phyloP scores from a whole-genome alignment of 2,329 filamentous ascomycete species.

The Cercospora sp. region DNA sequence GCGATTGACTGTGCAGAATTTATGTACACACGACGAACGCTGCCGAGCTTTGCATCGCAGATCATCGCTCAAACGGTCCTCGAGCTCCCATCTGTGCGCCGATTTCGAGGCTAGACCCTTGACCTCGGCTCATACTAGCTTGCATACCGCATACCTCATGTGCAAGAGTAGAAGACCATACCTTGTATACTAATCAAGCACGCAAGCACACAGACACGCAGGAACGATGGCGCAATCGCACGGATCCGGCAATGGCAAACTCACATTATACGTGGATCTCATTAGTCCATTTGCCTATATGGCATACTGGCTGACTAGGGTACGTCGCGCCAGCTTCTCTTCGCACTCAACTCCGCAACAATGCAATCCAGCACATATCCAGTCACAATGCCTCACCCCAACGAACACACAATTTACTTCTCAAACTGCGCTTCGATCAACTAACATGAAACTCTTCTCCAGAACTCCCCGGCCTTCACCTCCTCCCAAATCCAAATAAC shows the following conservation, averaged over 20 bases:
- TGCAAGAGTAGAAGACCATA: background rate
- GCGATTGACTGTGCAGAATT: background rate
- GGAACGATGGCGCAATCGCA: constrained; percentile 1
- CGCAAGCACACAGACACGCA: background rate
- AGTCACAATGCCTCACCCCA: no score
- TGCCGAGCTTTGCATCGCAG: background rate
- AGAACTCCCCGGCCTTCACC: constrained; percentile 59
- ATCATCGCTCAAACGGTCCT: background rate
- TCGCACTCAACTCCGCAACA: background rate
- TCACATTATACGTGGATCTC: constrained; percentile 61
- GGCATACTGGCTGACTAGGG: constrained; percentile 57
- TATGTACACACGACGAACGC: background rate
- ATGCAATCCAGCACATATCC: background rate
- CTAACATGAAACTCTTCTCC: background rate
- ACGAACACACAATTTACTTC: background rate
- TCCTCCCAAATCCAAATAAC: constrained; percentile 50
- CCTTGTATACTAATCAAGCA: background rate
- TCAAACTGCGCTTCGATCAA: background rate
- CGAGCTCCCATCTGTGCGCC: background rate
- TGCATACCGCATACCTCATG: background rate
- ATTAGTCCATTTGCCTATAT: constrained; percentile 63
- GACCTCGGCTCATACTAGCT: background rate
- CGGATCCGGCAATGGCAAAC: constrained; percentile 36
- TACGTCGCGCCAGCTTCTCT: constrained; percentile 38
- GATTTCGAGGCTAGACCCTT: background rate